Percentiles rank a stretch among this genome's conserved stretches.
Conservation (phyloP, 1,284 basidiomycete genomes). For the Afroboletus lepidellus region DNA sequence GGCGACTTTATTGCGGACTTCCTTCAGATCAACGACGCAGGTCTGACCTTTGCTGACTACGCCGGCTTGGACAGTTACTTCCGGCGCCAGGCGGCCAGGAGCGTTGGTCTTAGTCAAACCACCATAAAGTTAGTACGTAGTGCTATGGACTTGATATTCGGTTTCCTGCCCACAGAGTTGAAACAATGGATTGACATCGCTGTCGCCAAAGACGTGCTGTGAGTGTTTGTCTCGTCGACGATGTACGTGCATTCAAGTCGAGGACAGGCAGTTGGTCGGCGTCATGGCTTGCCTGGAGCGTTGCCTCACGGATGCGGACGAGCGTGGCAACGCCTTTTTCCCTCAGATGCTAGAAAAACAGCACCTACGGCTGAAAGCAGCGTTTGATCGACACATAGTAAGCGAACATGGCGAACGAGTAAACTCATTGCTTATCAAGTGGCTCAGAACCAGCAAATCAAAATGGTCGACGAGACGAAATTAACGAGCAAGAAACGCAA, state of each 20-base stretch:
- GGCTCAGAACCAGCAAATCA: conserved; percentile 79
- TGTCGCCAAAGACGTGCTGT: conserved; percentile 78
- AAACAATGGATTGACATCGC: conserved; percentile 84
- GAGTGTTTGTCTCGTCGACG: conserved; percentile 33
- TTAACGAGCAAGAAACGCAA: conserved; percentile 88
- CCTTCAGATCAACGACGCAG: conserved; percentile 86
- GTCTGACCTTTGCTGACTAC: conserved; percentile 93
- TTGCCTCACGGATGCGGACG: conserved; percentile 77
- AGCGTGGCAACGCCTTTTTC: conserved; percentile 76
- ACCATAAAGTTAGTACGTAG: conserved; percentile 81
- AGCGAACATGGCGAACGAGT: conserved; percentile 31
- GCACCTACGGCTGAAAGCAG: conserved; percentile 68
- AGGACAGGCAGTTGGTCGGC: conserved; percentile 78
- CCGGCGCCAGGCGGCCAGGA: conserved; percentile 82
- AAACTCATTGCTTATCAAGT: conserved; percentile 4
- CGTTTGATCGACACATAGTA: conserved; percentile 80
- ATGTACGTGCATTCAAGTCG: conserved; percentile 2
- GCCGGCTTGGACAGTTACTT: conserved; percentile 95
- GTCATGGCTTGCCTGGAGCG: conserved; percentile 80
- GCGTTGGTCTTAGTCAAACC: conserved; percentile 60
- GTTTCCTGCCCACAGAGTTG: conserved; percentile 83
- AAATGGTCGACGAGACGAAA: conserved; percentile 88
- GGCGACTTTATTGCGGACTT: conserved; percentile 90
- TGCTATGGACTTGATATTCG: conserved; percentile 94
- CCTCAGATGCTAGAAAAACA: conserved; percentile 78